Conservation (phyloP, 2,329 filamentous ascomycete genomes). For the Epichloe hybrida region DNA sequence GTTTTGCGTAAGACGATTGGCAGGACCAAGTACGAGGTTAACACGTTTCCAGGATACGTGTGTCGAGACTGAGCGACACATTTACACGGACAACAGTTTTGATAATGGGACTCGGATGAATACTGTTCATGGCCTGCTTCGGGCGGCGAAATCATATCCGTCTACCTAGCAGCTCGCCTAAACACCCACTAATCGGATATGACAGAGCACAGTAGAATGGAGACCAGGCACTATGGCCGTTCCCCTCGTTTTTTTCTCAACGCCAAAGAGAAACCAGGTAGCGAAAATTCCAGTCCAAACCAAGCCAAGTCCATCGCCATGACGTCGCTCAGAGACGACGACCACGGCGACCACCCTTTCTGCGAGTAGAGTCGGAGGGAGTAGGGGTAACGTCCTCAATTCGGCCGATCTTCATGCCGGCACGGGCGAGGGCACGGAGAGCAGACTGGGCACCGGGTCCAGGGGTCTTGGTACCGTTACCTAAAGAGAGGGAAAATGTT, state of each 20-base stretch:
- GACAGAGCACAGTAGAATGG: conserved; percentile 40
- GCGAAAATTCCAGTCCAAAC: conserved; percentile 25
- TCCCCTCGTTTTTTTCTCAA: conserved; percentile 63
- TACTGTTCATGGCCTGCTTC: conserved; percentile 29
- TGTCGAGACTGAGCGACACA: background rate
- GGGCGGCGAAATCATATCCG: conserved; percentile 31
- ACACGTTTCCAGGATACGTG: background rate
- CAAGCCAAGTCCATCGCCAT: conserved; percentile 12
- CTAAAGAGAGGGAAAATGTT: conserved; percentile 24
- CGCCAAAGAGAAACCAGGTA: conserved; percentile 44
- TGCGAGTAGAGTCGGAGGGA: conserved; percentile 96
- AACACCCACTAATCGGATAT: conserved; percentile 11
- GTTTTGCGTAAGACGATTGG: no score
- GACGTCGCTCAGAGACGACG: conserved; percentile 74
- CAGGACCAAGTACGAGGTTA: no score
- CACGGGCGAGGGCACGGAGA: conserved; percentile 95
- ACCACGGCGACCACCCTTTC: conserved; percentile 99
- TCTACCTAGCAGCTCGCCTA: conserved; percentile 22
- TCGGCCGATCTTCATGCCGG: conserved; percentile 98
- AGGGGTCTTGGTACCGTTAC: conserved; percentile 99
- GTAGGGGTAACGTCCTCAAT: conserved; percentile 99
- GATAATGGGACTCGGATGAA: conserved; percentile 18
- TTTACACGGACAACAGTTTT: conserved; percentile 2
- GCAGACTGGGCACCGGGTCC: conserved; percentile 98
- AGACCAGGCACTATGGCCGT: conserved; percentile 55